These are phyloP conservation scores for Aspergillus homomorphus DNA, from an alignment of 495 filamentous ascomycete genomes.

Conservation along the genomic window DNA sequence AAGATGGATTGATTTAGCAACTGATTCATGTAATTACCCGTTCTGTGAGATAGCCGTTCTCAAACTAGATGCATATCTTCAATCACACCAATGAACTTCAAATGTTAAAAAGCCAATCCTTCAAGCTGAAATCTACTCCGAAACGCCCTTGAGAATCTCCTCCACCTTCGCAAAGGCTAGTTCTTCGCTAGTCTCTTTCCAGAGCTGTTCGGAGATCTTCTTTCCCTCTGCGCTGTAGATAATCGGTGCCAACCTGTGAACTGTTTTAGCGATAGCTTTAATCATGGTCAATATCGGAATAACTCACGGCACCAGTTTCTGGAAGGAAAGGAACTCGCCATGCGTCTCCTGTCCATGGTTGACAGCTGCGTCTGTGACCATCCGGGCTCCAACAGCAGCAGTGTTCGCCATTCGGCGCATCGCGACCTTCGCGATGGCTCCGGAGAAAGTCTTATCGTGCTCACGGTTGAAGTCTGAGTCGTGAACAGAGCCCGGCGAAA, in stretches of 20 bases:
- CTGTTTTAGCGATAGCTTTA: too few relatives aligned
- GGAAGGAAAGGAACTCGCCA: conserved; percentile 19
- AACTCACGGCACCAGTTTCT: conserved; percentile 20
- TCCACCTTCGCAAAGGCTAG: conserved; percentile 7
- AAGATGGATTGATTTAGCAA: too few relatives aligned
- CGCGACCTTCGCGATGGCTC: conserved; percentile 5
- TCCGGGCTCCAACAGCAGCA: conserved; percentile 15
- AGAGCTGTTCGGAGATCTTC: conserved; percentile 4
- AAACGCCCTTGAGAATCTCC: conserved; percentile 1
- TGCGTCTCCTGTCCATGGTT: conserved; percentile 14
- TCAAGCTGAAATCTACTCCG: too few relatives aligned
- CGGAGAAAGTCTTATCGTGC: conserved; percentile 5
- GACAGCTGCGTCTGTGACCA: conserved; percentile 15
- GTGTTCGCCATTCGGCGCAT: conserved; percentile 6
- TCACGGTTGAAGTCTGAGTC: conserved; percentile 11
- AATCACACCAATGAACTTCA: too few relatives aligned
- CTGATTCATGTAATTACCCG: too few relatives aligned
- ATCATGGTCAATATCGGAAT: too few relatives aligned
- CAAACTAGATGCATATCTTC: too few relatives aligned
- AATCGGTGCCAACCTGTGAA: conserved; percentile 6
- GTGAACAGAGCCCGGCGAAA: conserved; percentile 19
- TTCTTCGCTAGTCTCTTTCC: conserved; percentile 11
- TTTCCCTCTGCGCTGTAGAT: conserved; percentile 8
- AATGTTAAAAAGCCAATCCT: too few relatives aligned
- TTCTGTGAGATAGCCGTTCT: too few relatives aligned